A percentile compares a stretch with the other conserved stretches of the same genome.
Evolutionary conservation across 1,139 yeast species (phyloP).

Genomic region (Arxiozyma slooffiae): DNA sequence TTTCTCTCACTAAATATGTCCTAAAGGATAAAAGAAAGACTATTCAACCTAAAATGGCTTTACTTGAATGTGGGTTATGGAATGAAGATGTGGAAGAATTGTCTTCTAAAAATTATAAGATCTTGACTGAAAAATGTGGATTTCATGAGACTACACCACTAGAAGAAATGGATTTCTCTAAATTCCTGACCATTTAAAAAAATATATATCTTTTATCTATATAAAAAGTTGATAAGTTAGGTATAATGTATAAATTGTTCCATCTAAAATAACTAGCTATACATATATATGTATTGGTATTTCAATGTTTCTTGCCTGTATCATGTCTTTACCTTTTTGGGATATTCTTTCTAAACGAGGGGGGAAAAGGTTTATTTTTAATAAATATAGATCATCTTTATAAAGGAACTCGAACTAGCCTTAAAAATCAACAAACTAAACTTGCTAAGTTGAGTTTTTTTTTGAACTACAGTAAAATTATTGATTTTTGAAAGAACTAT

Average conservation of each 20-base stretch:
- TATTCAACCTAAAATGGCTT: slow-evolving; percentile 50
- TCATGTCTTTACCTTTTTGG: too few species aligned
- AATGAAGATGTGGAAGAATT: slow-evolving; percentile 41
- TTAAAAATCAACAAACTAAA: slow-evolving; percentile 22
- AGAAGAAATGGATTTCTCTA: slow-evolving; percentile 11
- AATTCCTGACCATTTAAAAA: slow-evolving; percentile 3
- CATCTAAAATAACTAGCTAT: too few species aligned
- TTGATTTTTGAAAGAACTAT: slow-evolving; percentile 92
- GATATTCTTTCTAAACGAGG: too few species aligned
- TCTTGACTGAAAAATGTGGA: slow-evolving; percentile 21
- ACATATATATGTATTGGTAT: too few species aligned
- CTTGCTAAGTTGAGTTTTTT: slow-evolving; percentile 50
- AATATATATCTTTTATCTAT: too few species aligned
- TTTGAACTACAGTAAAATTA: slow-evolving; percentile 59
- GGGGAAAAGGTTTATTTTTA: too few species aligned
- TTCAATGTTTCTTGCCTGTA: too few species aligned
- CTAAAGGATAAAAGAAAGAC: slow-evolving; percentile 67
- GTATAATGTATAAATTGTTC: too few species aligned
- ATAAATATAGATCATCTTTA: too few species aligned
- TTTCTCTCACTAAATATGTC: slow-evolving; percentile 69
- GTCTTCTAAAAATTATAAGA: slow-evolving; percentile 33
- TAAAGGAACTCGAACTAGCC: too few species aligned
- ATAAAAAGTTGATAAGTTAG: too few species aligned
- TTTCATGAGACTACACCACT: slow-evolving; percentile 25
- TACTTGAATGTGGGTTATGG: slow-evolving; percentile 48